Conservation (phyloP, 805 yeast genomes). For the Spathaspora boniae region DNA sequence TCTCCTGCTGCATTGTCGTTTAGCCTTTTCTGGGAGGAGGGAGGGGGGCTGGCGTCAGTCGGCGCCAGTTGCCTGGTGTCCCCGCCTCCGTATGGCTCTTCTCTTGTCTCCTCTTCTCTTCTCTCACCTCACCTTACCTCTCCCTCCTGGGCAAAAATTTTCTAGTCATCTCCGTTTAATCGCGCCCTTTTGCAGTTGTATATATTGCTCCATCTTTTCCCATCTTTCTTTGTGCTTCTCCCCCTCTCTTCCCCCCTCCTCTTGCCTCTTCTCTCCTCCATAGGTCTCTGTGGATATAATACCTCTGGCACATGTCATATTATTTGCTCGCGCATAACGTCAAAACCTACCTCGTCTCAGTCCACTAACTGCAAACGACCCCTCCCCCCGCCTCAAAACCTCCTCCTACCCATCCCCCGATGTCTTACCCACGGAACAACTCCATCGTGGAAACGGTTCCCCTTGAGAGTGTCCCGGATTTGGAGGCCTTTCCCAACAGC, state of each 20-base stretch:
- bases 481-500: no score
- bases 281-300: slow-evolving; percentile 3
- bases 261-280: slow-evolving; percentile 5
- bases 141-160: no score
- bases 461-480: slow-evolving; percentile 6
- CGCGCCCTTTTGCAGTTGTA: no score
- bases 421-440: no score
- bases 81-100: no score
- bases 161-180: no score
- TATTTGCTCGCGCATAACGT: slow-evolving; percentile 8
- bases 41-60: not conserved
- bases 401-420: not conserved
- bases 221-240: not conserved
- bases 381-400: slow-evolving; percentile 1
- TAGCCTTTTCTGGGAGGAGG: not conserved
- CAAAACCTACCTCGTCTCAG: slow-evolving; percentile 11
- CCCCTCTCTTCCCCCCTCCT: slow-evolving; percentile 7
- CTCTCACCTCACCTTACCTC: no score
- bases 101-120: no score
- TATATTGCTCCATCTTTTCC: no score
- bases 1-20: not conserved
- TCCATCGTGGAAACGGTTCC: slow-evolving; percentile 9
- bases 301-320: slow-evolving; percentile 7
- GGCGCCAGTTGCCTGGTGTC: no score
- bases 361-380: slow-evolving; percentile 3